Evolutionary conservation across 2,329 filamentous ascomycete species (phyloP), one percentile per base, ranked within the genome.

Genomic region (Ophiocordyceps camponoti-leonardi): DNA sequence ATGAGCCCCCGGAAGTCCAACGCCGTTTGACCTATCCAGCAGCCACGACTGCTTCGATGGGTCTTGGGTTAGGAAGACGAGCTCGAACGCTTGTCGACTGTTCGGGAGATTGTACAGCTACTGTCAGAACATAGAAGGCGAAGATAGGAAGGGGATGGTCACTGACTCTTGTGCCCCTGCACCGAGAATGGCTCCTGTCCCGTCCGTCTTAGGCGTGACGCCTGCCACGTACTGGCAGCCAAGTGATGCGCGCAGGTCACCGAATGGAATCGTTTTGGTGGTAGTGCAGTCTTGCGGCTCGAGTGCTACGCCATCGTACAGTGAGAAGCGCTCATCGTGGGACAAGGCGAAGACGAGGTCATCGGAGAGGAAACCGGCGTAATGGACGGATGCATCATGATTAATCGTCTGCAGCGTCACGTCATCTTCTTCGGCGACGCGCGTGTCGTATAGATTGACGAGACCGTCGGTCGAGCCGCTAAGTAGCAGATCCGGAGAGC

Each of bases 391-490:
- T 31, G 79, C 76, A 35, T 75, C 72, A 56, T 85, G 82, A 60
- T 90, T 90, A 58, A 88, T 79, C 13, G 86, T 83, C 61, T 86
- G 82, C 48, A 83, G 68, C 19, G 87, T 67, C 1, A 84, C 79
- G 42, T 90, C 84, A 56, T 90, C 84, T 61, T 90, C 84, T 52
- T 85, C 81, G 18, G 68, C 62, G 47, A 84, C 71, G 43, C 71
- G 69, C 18, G 76, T 81, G 63, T 92, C 80, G 62, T 82, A 85
- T 42, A 90, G 67, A 56, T 83, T 87, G 54, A 90, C 72, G 1
- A 90, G 72, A 7, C 83, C 83, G 61, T 92, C 85, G 14, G 83
- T 90, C 35, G 82, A 86, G 41, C 82, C 83, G 1, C 83, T 86
- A 12, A 90, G 68, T 6, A 90, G 71, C 16, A 83, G 65, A 41